Base-by-base conservation (phyloP, 2,329 filamentous ascomycete species). In the Microsporum ferrugineum region DNA sequence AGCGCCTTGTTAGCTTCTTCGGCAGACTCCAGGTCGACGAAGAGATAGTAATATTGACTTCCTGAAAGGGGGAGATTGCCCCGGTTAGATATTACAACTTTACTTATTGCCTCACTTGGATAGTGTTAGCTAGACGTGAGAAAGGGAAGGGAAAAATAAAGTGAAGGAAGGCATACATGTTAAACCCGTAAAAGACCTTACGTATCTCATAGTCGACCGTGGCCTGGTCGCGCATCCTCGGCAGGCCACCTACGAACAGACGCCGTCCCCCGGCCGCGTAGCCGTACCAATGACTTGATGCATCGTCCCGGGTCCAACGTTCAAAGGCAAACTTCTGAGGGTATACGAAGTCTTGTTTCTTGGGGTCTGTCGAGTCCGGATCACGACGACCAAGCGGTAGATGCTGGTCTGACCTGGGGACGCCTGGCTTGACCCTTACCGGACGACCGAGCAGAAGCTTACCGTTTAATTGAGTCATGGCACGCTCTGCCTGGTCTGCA, bases 371-470 rank as follows among this genome's bases (percentile, higher is more conserved):
- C 12, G 39, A 38, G 33, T 27, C 55, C 14, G 51, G 49, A 36
- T 63, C 60, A 23, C 63, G 49, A 31, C 63, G 56, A 27, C 61
- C 64, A 45, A 60, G 60, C 45, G 45, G 45, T 33, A 68, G 63
- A 43, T 71, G 71, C 57, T 73, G 70, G 53, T 65, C 62, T 27
- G 71, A 71, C 71, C 82, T 84, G n/a, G 82, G 80, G 62, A 85
- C 77, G 65, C 85, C 85, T 0, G 83, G 84, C 41, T 84, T 84
- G 65, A 88, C 81, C 70, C 83, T 86, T 59, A 89, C 72, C 0
- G 79, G 75, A 5, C 86, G 80, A 31, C 82, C 82, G 12, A 82
- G 77, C 36, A 89, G 74, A 10, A 77, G 73, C 23, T 75, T 76
- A 17, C 80, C 80, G 60, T 82, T 76, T 49, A 89, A 74, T 10